Evolutionary conservation across 2,329 filamentous ascomycete species (phyloP).

Genomic region (Kalmusia sp.): DNA sequence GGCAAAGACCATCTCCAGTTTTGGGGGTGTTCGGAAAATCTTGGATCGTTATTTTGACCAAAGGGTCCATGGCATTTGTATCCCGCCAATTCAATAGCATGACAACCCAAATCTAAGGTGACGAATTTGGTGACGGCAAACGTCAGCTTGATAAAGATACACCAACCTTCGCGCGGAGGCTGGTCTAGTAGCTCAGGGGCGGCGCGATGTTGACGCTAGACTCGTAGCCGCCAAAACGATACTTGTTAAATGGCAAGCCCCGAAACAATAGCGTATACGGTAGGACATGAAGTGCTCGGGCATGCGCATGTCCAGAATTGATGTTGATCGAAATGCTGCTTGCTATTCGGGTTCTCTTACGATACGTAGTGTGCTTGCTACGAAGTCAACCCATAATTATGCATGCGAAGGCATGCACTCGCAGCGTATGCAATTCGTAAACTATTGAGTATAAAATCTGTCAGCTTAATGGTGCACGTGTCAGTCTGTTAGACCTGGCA

Average conservation of each 20-base stretch:
- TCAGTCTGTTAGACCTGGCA: not conserved
- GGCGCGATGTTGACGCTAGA: conserved; percentile 4
- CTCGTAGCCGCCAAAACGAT: not conserved
- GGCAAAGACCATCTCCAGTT: conserved; percentile 3
- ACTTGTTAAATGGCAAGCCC: not conserved
- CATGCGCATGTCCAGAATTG: not conserved
- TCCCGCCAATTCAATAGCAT: not conserved
- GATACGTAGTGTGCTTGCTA: not conserved
- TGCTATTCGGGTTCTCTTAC: not conserved
- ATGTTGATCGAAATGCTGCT: not conserved
- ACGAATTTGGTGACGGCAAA: not conserved
- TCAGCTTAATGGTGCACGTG: not conserved
- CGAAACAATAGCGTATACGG: conserved; percentile 1
- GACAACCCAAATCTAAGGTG: not conserved
- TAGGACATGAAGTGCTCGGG: not conserved
- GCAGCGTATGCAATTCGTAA: not conserved
- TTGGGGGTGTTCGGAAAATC: conserved; percentile 1
- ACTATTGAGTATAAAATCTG: not conserved
- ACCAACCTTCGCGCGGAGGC: not conserved
- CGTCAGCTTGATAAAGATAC: not conserved
- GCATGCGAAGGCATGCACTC: no score
- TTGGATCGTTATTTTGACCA: conserved; percentile 3
- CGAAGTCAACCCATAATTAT: no score
- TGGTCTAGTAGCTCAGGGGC: conserved; percentile 5
- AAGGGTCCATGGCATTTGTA: not conserved